Evolutionary conservation across 1,284 basidiomycete species (phyloP).

Genomic region (Xerocomus nothofagi): DNA sequence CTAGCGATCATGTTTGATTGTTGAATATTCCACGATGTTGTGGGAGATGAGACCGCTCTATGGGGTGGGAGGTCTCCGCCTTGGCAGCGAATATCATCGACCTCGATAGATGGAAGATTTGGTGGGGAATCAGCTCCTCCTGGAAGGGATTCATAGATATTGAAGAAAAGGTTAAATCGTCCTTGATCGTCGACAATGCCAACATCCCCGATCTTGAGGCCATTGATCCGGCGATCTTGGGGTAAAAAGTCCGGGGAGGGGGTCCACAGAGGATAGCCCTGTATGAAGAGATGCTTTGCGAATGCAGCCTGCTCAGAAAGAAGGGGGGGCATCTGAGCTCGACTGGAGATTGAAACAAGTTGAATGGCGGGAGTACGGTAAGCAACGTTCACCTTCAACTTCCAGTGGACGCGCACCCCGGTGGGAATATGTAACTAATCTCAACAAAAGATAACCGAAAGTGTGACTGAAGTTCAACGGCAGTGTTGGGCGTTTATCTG

Average conservation of each 20-base stretch:
- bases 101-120: neutral
- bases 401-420: no score
- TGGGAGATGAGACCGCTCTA: neutral
- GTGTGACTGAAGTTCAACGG: no score
- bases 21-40: neutral
- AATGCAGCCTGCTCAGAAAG: neutral
- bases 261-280: constrained; percentile 3
- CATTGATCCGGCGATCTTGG: neutral
- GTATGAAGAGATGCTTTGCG: neutral
- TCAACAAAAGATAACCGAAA: no score
- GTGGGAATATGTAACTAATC: no score
- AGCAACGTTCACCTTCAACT: no score
- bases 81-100: no score
- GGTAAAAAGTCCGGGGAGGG: neutral
- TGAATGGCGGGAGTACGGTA: no score
- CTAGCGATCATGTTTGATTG: neutral
- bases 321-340: no score
- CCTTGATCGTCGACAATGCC: neutral
- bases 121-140: neutral
- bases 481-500: no score
- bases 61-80: neutral
- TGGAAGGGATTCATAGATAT: neutral
- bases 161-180: neutral
- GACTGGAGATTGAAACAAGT: no score
- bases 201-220: neutral